phyloP scores from a whole-genome alignment of 2,329 filamentous ascomycete genomes.

The Phaeosphaeriaceae sp. region DNA sequence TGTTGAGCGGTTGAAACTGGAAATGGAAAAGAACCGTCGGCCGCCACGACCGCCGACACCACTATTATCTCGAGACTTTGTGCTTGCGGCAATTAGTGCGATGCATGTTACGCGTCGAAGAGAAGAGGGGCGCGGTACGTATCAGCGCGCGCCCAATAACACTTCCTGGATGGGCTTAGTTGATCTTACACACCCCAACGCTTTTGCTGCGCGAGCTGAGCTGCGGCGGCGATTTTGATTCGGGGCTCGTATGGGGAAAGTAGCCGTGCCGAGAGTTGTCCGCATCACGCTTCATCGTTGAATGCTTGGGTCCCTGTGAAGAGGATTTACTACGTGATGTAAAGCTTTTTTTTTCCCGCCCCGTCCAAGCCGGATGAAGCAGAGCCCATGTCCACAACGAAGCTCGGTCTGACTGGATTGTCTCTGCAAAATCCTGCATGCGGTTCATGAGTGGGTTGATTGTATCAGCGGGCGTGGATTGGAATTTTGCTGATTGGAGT shows the following conservation, averaged over 20 bases:
- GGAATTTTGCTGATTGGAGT: constrained; percentile 13
- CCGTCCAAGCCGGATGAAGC: constrained; percentile 32
- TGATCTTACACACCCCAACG: constrained; percentile 28
- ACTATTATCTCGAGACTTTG: background rate
- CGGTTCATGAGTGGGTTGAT: constrained; percentile 5
- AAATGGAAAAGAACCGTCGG: constrained; percentile 25
- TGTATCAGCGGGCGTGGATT: constrained; percentile 14
- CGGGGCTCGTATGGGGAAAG: constrained; percentile 30
- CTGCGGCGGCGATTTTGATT: constrained; percentile 27
- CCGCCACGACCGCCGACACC: constrained; percentile 22
- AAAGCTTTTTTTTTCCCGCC: constrained; percentile 15
- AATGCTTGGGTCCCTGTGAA: constrained; percentile 23
- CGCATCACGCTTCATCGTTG: constrained; percentile 27
- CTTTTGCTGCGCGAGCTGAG: constrained; percentile 12
- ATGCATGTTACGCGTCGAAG: constrained; percentile 38
- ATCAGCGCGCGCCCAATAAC: constrained; percentile 46
- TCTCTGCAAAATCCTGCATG: constrained; percentile 23
- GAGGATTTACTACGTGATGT: constrained; percentile 1
- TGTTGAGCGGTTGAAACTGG: constrained; percentile 19
- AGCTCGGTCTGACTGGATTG: constrained; percentile 26
- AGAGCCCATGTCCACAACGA: constrained; percentile 37
- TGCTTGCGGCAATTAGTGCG: constrained; percentile 27
- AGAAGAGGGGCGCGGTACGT: constrained; percentile 37
- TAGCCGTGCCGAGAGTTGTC: constrained; percentile 37
- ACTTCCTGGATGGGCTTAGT: constrained; percentile 36